These are phyloP conservation scores for Lachancea sp. DNA, from an alignment of 805 yeast species.

Conservation along the genomic window DNA sequence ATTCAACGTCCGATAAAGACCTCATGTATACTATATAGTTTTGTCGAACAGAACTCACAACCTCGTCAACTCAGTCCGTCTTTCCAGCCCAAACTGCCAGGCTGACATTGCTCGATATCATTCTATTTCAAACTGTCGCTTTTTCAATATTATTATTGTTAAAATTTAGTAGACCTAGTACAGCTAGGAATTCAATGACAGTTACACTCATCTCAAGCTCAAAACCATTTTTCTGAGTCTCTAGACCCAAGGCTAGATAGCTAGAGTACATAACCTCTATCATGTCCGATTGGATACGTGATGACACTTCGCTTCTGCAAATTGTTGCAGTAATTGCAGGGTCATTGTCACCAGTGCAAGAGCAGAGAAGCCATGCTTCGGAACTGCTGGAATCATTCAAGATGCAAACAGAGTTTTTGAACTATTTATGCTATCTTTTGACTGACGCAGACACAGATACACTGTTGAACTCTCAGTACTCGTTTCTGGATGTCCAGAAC, in stretches of 20 bases:
- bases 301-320: constrained; percentile 54
- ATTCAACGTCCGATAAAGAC: neutral
- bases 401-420: constrained; percentile 68
- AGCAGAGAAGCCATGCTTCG: constrained; percentile 59
- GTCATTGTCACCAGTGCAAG: constrained; percentile 56
- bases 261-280: neutral
- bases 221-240: neutral
- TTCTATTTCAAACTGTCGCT: neutral
- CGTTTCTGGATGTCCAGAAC: constrained; percentile 21
- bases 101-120: too few species aligned
- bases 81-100: too few species aligned
- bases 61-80: neutral
- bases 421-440: constrained; percentile 68
- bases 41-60: neutral
- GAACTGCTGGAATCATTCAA: constrained; percentile 66
- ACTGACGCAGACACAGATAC: constrained; percentile 47
- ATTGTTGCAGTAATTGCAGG: constrained; percentile 60
- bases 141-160: neutral
- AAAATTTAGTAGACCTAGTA: neutral
- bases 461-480: constrained; percentile 28
- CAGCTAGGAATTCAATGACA: too few species aligned
- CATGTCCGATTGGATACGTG: constrained; percentile 62
- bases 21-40: neutral
- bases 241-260: neutral
- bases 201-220: neutral